A percentile compares a stretch with the other conserved stretches of the same genome.
phyloP scores from a whole-genome alignment of 441 rosid species.

The Eutrema salsugineum region DNA sequence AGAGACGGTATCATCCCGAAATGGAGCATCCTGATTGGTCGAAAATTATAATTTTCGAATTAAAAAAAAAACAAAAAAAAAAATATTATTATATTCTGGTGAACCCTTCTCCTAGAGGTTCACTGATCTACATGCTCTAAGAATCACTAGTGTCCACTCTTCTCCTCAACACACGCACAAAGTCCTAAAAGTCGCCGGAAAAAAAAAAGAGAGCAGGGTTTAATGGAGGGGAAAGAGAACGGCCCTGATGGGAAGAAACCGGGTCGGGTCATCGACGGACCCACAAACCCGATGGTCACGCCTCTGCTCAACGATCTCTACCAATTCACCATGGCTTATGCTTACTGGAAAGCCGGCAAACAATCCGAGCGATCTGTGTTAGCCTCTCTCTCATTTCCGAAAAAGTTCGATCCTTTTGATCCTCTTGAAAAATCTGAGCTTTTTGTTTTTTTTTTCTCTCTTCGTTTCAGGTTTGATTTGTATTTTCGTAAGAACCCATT shows the following conservation, averaged over 20 bases:
- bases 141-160: not conserved
- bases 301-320: conserved; percentile 88
- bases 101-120: too few species aligned
- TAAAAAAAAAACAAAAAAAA: too few species aligned
- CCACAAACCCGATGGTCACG: conserved; percentile 86
- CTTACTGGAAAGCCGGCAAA: conserved; percentile 94
- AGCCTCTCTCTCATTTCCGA: not conserved
- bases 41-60: too few species aligned
- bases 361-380: conserved; percentile 72
- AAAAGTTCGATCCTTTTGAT: not conserved
- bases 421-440: too few species aligned
- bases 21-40: too few species aligned
- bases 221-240: conserved; percentile 40
- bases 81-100: too few species aligned
- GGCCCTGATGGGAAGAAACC: conserved; percentile 25
- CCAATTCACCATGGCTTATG: conserved; percentile 94
- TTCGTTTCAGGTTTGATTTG: conserved; percentile 60
- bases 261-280: conserved; percentile 42
- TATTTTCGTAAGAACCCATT: conserved; percentile 82
- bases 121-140: too few species aligned
- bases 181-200: not conserved
- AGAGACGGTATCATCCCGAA: too few species aligned
- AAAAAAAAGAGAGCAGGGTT: not conserved
- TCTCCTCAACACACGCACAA: not conserved
- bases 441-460: too few species aligned